Conservation (phyloP, 2,329 filamentous ascomycete genomes). For the Talaromyces pinophilus region DNA sequence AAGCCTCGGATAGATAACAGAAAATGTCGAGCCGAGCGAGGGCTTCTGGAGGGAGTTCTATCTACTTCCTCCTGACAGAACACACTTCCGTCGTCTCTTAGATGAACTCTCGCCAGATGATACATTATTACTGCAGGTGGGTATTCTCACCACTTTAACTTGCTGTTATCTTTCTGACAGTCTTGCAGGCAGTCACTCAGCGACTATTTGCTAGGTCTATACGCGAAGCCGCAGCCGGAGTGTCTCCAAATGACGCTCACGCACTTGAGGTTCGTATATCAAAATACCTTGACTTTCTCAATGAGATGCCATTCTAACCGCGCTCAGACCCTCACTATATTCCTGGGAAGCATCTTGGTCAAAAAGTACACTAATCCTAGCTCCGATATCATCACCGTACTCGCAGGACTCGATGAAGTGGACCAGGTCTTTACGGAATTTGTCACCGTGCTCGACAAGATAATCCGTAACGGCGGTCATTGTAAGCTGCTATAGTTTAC, state of each 20-base stretch:
- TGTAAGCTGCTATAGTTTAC: conserved; percentile 53
- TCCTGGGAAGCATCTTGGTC: conserved; percentile 75
- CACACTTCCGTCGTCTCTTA: conserved; percentile 67
- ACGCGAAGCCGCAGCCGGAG: conserved; percentile 63
- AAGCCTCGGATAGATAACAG: background rate
- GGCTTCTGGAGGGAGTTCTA: conserved; percentile 98
- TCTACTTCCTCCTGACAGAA: conserved; percentile 75
- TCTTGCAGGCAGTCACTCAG: conserved; percentile 62
- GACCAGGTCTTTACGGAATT: conserved; percentile 87
- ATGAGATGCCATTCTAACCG: background rate
- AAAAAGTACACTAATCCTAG: conserved; percentile 96
- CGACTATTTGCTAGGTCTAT: conserved; percentile 77
- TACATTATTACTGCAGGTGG: conserved; percentile 71
- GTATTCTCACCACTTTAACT: conserved; percentile 10
- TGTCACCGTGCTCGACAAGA: conserved; percentile 76
- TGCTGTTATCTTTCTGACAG: conserved; percentile 14
- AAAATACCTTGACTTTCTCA: background rate
- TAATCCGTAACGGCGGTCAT: conserved; percentile 73
- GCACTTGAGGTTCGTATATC: conserved; percentile 72
- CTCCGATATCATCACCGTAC: conserved; percentile 86
- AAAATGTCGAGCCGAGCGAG: conserved; percentile 68
- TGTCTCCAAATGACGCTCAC: conserved; percentile 67
- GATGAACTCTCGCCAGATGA: conserved; percentile 71
- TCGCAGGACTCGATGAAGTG: conserved; percentile 85
- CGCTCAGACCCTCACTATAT: conserved; percentile 78